Conservation (phyloP, 345 rosid species). For the Gossypium anomalum region DNA sequence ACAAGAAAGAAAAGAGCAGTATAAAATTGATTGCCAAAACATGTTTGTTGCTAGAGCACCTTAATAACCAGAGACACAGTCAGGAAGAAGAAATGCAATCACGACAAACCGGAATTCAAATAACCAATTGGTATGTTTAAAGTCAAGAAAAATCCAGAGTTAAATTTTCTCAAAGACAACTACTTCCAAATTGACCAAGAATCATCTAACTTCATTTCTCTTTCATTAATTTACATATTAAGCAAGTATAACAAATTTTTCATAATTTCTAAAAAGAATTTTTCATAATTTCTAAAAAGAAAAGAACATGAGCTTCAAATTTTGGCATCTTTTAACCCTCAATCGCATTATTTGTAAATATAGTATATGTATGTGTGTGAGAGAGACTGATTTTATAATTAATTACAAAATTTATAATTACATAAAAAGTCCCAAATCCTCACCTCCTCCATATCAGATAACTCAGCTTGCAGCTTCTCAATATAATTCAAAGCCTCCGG, state of each 20-base stretch:
- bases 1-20: not conserved
- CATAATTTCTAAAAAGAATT: not conserved
- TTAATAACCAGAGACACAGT: not conserved
- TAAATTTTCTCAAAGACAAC: not conserved
- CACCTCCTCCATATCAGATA: slow-evolving; percentile 53
- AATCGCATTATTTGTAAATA: too few relatives aligned
- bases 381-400: not conserved
- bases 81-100: not conserved
- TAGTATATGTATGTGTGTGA: too few relatives aligned
- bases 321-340: slow-evolving; percentile 9
- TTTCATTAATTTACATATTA: not conserved
- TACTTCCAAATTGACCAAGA: not conserved
- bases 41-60: not conserved
- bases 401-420: not conserved
- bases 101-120: not conserved
- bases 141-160: not conserved
- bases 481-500: slow-evolving; percentile 65
- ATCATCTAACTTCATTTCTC: not conserved
- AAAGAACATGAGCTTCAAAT: not conserved
- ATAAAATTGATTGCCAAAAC: not conserved
- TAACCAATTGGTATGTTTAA: not conserved
- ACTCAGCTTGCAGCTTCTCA: slow-evolving; percentile 61
- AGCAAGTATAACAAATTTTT: not conserved
- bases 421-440: slow-evolving; percentile 13
- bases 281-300: not conserved